A percentile compares a stretch with the other conserved stretches of the same genome.
These are phyloP conservation scores for Sugiyamaella smithiae DNA, from an alignment of 805 yeast genomes.

Conservation along the genomic window DNA sequence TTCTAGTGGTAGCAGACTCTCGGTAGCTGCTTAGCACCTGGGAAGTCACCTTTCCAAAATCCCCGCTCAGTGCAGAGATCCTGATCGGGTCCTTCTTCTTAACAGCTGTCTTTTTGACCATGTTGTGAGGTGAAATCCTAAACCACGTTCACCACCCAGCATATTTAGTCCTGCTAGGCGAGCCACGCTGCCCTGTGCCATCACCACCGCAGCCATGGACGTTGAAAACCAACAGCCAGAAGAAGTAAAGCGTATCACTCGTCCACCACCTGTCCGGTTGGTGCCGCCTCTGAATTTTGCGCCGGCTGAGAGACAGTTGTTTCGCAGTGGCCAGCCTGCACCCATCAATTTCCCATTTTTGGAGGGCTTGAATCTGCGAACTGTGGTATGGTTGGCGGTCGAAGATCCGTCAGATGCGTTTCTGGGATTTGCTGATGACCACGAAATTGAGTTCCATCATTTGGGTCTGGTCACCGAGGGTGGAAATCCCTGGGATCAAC, in stretches of 20 bases:
- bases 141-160: no score
- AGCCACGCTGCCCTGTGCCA: no score
- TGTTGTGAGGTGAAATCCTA: not conserved
- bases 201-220: no score
- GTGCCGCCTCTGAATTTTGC: constrained; percentile 95
- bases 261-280: constrained; percentile 25
- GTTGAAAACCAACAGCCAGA: not conserved
- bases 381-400: constrained; percentile 90
- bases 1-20: constrained; percentile 29
- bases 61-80: constrained; percentile 9
- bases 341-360: constrained; percentile 88
- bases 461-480: constrained; percentile 79
- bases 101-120: constrained; percentile 16
- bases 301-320: constrained; percentile 85
- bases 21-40: constrained; percentile 26
- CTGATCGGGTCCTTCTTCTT: constrained; percentile 10
- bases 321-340: constrained; percentile 92
- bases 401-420: constrained; percentile 94
- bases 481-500: constrained; percentile 94
- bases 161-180: no score
- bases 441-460: constrained; percentile 73
- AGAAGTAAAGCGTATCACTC: not conserved
- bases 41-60: constrained; percentile 16
- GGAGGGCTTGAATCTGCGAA: constrained; percentile 65
- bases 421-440: constrained; percentile 71